Conservation (phyloP, 225 moss, liverwort and hornwort genomes). For the Polytrichum formosum region DNA sequence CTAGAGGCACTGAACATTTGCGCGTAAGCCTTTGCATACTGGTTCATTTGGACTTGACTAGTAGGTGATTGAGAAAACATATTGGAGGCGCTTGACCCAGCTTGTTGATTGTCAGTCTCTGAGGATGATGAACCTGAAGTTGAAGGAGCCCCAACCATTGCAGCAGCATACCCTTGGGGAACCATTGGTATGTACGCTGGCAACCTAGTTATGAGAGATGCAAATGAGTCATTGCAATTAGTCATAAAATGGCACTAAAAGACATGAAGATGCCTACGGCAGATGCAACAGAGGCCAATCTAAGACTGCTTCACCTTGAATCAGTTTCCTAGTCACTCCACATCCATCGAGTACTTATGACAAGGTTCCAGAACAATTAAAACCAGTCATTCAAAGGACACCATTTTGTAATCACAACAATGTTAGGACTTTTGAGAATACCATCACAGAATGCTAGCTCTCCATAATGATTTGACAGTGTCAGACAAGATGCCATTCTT, state of each 20-base stretch:
- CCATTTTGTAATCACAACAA: too few relatives aligned
- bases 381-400: too few relatives aligned
- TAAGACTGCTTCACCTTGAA: neutral
- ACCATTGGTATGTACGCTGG: constrained; percentile 81
- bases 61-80: constrained; percentile 9
- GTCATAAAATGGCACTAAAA: neutral
- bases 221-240: constrained; percentile 1
- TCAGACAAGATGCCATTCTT: too few relatives aligned
- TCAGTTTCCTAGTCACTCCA: neutral
- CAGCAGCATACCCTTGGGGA: constrained; percentile 65
- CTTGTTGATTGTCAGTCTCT: constrained; percentile 42
- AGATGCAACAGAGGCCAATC: neutral
- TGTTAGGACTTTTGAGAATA: too few relatives aligned
- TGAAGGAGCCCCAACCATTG: constrained; percentile 46
- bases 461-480: too few relatives aligned
- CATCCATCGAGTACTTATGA: too few relatives aligned
- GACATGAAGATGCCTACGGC: neutral
- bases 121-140: constrained; percentile 28
- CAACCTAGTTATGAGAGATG: constrained; percentile 48
- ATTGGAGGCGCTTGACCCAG: constrained; percentile 17
- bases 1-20: constrained; percentile 34
- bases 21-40: constrained; percentile 14
- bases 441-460: too few relatives aligned
- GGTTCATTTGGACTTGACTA: constrained; percentile 28
- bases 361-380: too few relatives aligned